These are phyloP conservation scores for Verticillium longisporum DNA, from an alignment of 2,329 filamentous ascomycete genomes.

Conservation along the genomic window DNA sequence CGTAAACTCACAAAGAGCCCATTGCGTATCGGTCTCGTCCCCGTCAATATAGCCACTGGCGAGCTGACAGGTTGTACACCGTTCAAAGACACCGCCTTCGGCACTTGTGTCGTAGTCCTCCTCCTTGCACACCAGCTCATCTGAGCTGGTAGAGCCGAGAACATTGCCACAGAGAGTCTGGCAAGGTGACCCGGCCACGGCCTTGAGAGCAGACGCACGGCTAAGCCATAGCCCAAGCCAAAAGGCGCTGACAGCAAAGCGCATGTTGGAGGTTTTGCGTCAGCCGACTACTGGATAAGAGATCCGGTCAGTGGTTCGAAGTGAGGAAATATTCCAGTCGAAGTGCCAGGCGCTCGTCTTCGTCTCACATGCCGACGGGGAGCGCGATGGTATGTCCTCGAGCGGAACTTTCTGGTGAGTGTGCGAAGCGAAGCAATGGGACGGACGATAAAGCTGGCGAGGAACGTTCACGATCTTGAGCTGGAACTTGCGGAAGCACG, in stretches of 20 bases:
- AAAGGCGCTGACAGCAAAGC: conserved; percentile 6
- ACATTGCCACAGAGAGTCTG: conserved; percentile 46
- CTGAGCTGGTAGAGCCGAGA: conserved; percentile 32
- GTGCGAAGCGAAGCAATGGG: neutral
- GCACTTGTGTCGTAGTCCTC: conserved; percentile 26
- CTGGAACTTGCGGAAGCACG: neutral
- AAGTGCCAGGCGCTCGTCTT: neutral
- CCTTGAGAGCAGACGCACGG: conserved; percentile 27
- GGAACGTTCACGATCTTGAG: neutral
- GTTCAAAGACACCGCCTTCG: conserved; percentile 40
- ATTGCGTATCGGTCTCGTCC: conserved; percentile 45
- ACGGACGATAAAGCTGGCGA: too few relatives aligned
- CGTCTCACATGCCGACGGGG: neutral
- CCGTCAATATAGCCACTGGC: conserved; percentile 37
- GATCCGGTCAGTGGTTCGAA: neutral
- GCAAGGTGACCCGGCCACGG: conserved; percentile 42
- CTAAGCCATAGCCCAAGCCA: conserved; percentile 13
- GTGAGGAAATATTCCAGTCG: neutral
- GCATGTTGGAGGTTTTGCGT: conserved; percentile 3
- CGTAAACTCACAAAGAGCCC: conserved; percentile 45
- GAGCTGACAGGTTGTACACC: conserved; percentile 46
- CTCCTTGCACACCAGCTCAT: conserved; percentile 43
- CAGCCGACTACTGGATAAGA: neutral
- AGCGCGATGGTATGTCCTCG: neutral
- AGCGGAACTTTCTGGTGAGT: neutral